phyloP scores from a whole-genome alignment of 2,329 filamentous ascomycete genomes.

The Plenodomus tracheiphilus region DNA sequence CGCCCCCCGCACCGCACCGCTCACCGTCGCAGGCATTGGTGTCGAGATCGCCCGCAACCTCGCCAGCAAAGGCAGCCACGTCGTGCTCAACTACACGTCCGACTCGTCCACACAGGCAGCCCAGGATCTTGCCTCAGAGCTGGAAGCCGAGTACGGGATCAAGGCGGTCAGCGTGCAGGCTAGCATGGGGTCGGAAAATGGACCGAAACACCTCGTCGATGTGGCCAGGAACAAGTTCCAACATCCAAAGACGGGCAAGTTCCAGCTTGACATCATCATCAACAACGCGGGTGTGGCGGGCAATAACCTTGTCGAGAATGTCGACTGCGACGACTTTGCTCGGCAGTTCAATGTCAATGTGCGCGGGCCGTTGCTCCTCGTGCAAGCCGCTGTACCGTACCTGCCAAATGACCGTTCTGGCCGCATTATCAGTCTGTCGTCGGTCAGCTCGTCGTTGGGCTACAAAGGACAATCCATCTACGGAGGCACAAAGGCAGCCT shows the following conservation, averaged over 20 bases:
- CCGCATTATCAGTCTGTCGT: constrained; percentile 65
- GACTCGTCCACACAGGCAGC: constrained; percentile 60
- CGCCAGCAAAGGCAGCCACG: constrained; percentile 70
- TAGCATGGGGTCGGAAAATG: constrained; percentile 66
- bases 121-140: constrained; percentile 57
- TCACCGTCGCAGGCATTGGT: constrained; percentile 66
- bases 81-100: constrained; percentile 74
- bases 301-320: constrained; percentile 67
- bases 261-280: constrained; percentile 80
- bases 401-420: constrained; percentile 70
- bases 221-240: constrained; percentile 63
- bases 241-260: constrained; percentile 55
- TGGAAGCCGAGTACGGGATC: constrained; percentile 62
- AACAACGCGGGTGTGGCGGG: constrained; percentile 78
- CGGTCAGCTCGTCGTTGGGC: constrained; percentile 61
- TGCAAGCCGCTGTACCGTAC: constrained; percentile 71
- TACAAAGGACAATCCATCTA: constrained; percentile 64
- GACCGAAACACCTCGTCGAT: constrained; percentile 63
- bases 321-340: constrained; percentile 68
- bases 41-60: constrained; percentile 68
- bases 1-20: no score
- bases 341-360: constrained; percentile 80
- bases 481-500: constrained; percentile 67
- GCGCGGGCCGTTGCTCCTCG: constrained; percentile 75
- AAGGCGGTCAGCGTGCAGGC: constrained; percentile 68